A percentile compares a stretch with the other conserved stretches of the same genome.
Conservation (phyloP, 306 rosid genomes). For the Cucurbita moschata region DNA sequence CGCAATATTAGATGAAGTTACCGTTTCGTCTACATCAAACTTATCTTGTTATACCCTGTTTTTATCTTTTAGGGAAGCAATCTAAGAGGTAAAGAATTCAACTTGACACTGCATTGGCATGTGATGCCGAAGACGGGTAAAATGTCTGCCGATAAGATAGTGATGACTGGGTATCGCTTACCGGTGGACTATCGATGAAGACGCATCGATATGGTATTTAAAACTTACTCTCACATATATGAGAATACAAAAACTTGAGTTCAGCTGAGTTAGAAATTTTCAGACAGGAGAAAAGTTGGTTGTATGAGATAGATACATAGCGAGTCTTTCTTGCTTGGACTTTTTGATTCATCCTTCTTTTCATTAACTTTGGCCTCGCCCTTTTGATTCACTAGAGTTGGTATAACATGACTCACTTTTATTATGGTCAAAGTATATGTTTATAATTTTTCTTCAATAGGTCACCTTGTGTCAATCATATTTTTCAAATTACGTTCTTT, state of each 20-base stretch:
- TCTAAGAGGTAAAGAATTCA: conserved; percentile 51
- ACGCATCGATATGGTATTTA: background rate
- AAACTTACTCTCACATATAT: background rate
- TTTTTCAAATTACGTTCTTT: too few species aligned
- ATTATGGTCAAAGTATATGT: background rate
- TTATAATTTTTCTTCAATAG: background rate
- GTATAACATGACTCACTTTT: background rate
- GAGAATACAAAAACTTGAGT: background rate
- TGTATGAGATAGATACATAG: background rate
- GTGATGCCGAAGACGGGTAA: conserved; percentile 72
- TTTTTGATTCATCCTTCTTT: background rate
- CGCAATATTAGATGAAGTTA: background rate
- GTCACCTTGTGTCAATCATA: too few species aligned
- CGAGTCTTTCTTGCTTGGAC: background rate
- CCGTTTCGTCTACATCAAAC: background rate
- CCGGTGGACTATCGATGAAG: conserved; percentile 42
- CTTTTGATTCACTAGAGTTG: background rate
- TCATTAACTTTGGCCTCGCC: background rate
- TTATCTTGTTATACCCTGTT: background rate
- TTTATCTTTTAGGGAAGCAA: conserved; percentile 41
- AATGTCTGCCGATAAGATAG: conserved; percentile 52
- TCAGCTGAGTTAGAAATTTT: conserved; percentile 1
- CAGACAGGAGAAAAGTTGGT: background rate
- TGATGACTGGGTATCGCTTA: conserved; percentile 40
- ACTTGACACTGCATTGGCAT: conserved; percentile 71